Evolutionary conservation across 352 stramenopile species (phyloP), one percentile per base, ranked within the genome.

Genomic region (Saprolegnia diclina): DNA sequence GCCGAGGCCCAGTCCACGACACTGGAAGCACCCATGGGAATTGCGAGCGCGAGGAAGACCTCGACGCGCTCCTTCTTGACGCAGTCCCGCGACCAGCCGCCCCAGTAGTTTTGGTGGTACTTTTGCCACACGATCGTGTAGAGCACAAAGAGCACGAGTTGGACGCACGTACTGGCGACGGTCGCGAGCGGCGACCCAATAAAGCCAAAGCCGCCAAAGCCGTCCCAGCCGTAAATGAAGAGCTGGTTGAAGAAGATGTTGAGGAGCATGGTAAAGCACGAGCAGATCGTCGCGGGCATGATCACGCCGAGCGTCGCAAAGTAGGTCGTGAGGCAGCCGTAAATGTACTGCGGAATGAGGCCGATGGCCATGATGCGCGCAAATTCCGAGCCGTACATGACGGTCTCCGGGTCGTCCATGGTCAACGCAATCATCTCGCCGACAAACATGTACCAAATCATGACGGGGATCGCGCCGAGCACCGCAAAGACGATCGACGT

Each of bases 121-220:
- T 72, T 69, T 63, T 83, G 81, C 75, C 74, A 81, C 53, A 76
- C 56, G 14, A 83, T 75, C n/a, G 75, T 81, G 71, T 83, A 83
- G 48, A 65, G 71, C 24, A 81, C 37, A 50, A 83, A 83, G 44
- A 83, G 68, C 21, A 71, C 67, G 56, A 83, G 71, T 65, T 83
- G 77, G 19, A 83, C 59, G 57, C 76, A 80, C 65, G 77, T 83
- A 71, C 71, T 78, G 7, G 70, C 72, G 62, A 83, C 76, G 1
- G 77, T 84, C 16, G 77, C 77, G 19, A 84, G 71, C n/a, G 77
- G 75, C 24, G 77, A 79, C 42, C 75, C 75, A 45, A 80, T 79
- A 45, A 80, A 80, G 64, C 75, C 75, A 1, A 80, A 67, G 0
- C 75, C 75, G 4, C 55, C 29, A 64, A 68, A 80, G 26, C 75